Base-by-base conservation (phyloP, 768 basidiomycete genomes). In the Mycena crocata region DNA sequence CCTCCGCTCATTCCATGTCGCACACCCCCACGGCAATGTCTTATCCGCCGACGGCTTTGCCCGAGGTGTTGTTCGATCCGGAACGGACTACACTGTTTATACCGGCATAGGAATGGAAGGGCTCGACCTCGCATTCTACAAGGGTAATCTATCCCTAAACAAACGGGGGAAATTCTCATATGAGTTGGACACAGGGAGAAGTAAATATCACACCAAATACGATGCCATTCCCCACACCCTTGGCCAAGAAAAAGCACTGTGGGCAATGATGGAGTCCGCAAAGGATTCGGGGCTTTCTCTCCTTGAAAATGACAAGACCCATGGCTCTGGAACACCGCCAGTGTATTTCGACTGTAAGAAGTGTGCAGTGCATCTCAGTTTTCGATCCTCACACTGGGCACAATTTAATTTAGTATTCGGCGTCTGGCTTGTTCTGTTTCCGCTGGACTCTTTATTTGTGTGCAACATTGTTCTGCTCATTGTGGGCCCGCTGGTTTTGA, bases 91-190 rank as follows among this genome's bases (percentile, higher is more conserved):
- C 71, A 83, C 87, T 4, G 86, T 94, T 12, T 95, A 93, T 66
- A 80, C 82, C 26, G 75, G 80, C 26, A 76, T 74, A 40, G 87
- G 85, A 0, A 85, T 93, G 85, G 77, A 87, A 48, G 93, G 93
- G 5, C 81, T 93, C 6, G 93, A 95, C 70, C 78, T 94, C 34
- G 91, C 93, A 1, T 95, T 94, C 73, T 95, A 94, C 76, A 85
- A 83, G n/a, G n/a, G n/a, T n/a, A n/a, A n/a, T n/a, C n/a, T n/a
- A n/a, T n/a, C n/a, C n/a, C n/a, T n/a, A n/a, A n/a, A n/a, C n/a
- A n/a, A n/a, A n/a, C n/a, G n/a, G n/a, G n/a, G n/a, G n/a, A n/a
- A n/a, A n/a, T n/a, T n/a, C n/a, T n/a, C n/a, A n/a, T n/a, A n/a
- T n/a, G n/a, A n/a, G n/a, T n/a, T n/a, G n/a, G n/a, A n/a, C n/a